Percentiles rank a stretch among this genome's conserved stretches.
phyloP scores from a whole-genome alignment of 2,329 filamentous ascomycete species.

The Cladophialophora yegresii region DNA sequence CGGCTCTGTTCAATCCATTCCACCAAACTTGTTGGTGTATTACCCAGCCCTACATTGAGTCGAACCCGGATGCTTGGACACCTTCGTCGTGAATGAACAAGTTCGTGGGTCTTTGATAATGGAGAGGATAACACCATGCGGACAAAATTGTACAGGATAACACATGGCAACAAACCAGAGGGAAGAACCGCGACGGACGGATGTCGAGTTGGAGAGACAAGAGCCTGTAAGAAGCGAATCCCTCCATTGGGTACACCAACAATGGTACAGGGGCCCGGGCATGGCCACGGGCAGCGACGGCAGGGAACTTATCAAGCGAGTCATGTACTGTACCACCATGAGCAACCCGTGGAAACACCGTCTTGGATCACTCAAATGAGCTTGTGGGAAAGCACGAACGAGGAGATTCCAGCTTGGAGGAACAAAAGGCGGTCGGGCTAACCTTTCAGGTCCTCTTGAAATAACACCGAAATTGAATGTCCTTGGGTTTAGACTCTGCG shows the following conservation, averaged over 20 bases:
- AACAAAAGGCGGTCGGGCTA: not conserved
- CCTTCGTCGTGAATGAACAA: constrained; percentile 9
- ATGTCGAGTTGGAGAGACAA: constrained; percentile 2
- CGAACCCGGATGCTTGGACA: constrained; percentile 25
- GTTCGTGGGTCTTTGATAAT: not conserved
- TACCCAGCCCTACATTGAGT: constrained; percentile 25
- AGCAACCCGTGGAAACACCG: not conserved
- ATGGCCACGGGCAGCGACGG: not conserved
- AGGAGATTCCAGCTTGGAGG: not conserved
- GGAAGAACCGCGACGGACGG: not conserved
- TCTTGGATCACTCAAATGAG: not conserved
- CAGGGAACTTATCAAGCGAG: not conserved
- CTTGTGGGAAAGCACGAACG: not conserved
- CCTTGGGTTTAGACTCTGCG: not conserved
- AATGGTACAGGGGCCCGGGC: not conserved
- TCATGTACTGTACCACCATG: not conserved
- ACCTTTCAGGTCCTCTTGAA: not conserved
- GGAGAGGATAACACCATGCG: not conserved
- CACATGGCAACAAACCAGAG: not conserved
- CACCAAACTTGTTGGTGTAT: constrained; percentile 34
- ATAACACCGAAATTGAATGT: not conserved
- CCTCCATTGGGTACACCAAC: not conserved
- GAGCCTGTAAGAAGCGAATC: not conserved
- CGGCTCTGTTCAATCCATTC: constrained; percentile 34
- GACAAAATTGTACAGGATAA: not conserved